These are phyloP conservation scores for Symbiodinium pilosum DNA, from an alignment of 73 alveolate species.

Conservation along the genomic window DNA sequence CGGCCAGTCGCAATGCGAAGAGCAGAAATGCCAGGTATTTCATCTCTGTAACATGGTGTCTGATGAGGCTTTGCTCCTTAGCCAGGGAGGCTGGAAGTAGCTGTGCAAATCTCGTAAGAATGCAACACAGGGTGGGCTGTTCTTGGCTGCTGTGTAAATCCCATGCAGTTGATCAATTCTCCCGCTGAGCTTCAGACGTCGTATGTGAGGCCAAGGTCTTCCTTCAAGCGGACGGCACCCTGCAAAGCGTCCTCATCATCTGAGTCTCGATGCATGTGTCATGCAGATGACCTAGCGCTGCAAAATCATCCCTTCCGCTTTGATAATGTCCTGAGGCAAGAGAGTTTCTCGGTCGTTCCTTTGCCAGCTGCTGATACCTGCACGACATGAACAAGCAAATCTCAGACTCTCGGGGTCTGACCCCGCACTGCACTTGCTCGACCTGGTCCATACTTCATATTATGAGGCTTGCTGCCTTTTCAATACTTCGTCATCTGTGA, in stretches of 20 bases:
- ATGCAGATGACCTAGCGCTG: neutral
- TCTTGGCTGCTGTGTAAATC: too few species aligned
- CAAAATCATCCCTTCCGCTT: neutral
- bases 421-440: too few species aligned
- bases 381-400: too few species aligned
- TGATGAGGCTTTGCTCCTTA: conserved; percentile 15
- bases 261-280: too few species aligned
- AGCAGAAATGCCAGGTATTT: conserved; percentile 47
- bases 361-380: conserved; percentile 25
- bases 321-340: conserved; percentile 25
- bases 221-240: conserved; percentile 44
- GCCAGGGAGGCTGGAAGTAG: too few species aligned
- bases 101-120: too few species aligned
- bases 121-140: too few species aligned
- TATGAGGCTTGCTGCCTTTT: too few species aligned
- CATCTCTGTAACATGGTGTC: conserved; percentile 56
- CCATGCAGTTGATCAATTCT: too few species aligned
- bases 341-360: conserved; percentile 2
- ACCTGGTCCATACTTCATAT: too few species aligned
- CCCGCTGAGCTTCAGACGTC: conserved; percentile 5
- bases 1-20: conserved; percentile 35
- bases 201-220: conserved; percentile 60
- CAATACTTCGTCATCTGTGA: too few species aligned
- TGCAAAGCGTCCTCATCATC: neutral
- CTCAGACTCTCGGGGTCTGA: too few species aligned